phyloP scores from a whole-genome alignment of 192 early-diverging fungal species.

The Podila epigama region DNA sequence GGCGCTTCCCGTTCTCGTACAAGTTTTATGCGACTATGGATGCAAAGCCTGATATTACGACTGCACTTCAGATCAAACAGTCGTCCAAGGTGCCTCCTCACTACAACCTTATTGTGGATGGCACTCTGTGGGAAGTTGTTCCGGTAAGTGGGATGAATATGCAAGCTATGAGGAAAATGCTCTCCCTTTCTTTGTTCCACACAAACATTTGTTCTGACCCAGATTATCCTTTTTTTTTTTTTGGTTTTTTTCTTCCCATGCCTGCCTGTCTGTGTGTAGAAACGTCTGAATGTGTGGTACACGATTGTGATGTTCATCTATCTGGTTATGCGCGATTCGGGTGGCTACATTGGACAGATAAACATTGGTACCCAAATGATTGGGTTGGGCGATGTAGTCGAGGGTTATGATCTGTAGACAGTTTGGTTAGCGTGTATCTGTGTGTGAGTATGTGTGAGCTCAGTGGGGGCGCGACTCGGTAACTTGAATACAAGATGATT shows the following conservation, averaged over 20 bases:
- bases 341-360: constrained; percentile 63
- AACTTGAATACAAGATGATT: background rate
- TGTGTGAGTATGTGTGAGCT: background rate
- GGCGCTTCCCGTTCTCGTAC: constrained; percentile 62
- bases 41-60: constrained; percentile 53
- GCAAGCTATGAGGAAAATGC: background rate
- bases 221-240: background rate
- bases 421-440: too few species aligned
- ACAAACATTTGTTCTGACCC: background rate
- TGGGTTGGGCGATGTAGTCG: constrained; percentile 59
- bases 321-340: constrained; percentile 60
- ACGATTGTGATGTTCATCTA: constrained; percentile 60
- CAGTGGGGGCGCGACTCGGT: background rate
- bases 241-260: background rate
- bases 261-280: constrained; percentile 10
- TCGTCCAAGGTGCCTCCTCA: constrained; percentile 57
- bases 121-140: constrained; percentile 61
- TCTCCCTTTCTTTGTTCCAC: background rate
- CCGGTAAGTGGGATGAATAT: constrained; percentile 50
- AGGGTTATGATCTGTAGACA: constrained; percentile 45
- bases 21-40: constrained; percentile 61
- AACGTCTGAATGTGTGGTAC: constrained; percentile 52
- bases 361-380: constrained; percentile 62
- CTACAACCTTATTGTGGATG: constrained; percentile 62
- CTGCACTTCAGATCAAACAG: constrained; percentile 63